phyloP scores from a whole-genome alignment of 2,329 filamentous ascomycete species.

The Cladobotryum protrusum region DNA sequence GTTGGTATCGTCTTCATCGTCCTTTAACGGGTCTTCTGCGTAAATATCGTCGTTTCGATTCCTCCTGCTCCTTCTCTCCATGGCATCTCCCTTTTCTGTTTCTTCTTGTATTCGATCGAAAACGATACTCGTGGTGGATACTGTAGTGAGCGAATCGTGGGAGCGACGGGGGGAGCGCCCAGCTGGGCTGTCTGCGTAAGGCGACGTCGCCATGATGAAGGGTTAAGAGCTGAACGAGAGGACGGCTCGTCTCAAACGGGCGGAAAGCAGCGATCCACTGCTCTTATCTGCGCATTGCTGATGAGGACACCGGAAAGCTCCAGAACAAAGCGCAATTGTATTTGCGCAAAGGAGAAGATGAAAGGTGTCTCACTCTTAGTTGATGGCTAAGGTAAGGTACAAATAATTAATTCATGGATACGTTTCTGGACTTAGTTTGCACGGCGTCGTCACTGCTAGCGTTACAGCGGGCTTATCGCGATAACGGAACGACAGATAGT shows the following conservation, averaged over 20 bases:
- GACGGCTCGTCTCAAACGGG: background rate
- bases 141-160: conserved; percentile 61
- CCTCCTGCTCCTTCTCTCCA: conserved; percentile 14
- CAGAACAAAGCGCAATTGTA: no score
- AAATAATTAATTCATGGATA: no score
- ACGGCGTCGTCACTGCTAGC: background rate
- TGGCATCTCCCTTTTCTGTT: conserved; percentile 26
- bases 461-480: background rate
- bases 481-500: background rate
- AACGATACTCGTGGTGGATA: conserved; percentile 77
- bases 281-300: background rate
- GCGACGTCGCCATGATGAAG: conserved; percentile 5
- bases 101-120: conserved; percentile 68
- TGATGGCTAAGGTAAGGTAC: no score
- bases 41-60: conserved; percentile 30
- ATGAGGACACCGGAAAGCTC: background rate
- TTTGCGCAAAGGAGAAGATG: no score
- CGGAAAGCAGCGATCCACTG: background rate
- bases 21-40: conserved; percentile 29
- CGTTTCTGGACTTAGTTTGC: background rate
- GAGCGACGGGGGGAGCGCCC: conserved; percentile 28
- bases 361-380: no score
- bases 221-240: background rate
- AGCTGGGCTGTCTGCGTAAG: background rate
- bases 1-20: conserved; percentile 21